phyloP scores from a whole-genome alignment of 306 rosid genomes.

The Purshia tridentata region DNA sequence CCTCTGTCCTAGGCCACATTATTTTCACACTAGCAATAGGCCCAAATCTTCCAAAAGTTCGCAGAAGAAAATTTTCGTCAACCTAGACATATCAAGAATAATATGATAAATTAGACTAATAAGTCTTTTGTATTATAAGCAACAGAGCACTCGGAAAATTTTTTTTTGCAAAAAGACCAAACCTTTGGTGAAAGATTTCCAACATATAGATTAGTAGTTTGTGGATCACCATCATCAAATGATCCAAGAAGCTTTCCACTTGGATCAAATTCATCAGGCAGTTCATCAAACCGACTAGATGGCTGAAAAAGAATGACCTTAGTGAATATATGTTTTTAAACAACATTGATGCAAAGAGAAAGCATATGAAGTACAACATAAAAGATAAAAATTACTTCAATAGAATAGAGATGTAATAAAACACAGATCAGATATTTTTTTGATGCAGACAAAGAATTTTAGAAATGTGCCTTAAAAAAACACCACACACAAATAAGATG shows the following conservation, averaged over 20 bases:
- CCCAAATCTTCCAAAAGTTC: constrained; percentile 99
- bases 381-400: neutral
- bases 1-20: constrained; percentile 99
- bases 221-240: constrained; percentile 99
- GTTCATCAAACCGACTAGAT: constrained; percentile 90
- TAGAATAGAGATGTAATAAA: neutral
- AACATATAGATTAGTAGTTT: constrained; percentile 95
- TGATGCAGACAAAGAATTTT: too few species aligned
- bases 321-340: constrained; percentile 24
- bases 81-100: constrained; percentile 53
- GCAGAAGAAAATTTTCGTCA: constrained; percentile 95
- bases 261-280: constrained; percentile 96
- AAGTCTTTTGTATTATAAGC: constrained; percentile 3
- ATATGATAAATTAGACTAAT: constrained; percentile 24
- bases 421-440: neutral
- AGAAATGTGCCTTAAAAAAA: too few species aligned
- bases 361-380: neutral
- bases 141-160: constrained; percentile 12
- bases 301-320: constrained; percentile 35
- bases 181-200: constrained; percentile 99
- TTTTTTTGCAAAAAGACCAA: neutral
- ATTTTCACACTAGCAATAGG: constrained; percentile 99
- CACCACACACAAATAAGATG: neutral
- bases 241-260: constrained; percentile 97
- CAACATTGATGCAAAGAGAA: constrained; percentile 11